Evolutionary conservation across 192 early-diverging fungal species (phyloP).

Genomic region (Dimargaris xerosporica): DNA sequence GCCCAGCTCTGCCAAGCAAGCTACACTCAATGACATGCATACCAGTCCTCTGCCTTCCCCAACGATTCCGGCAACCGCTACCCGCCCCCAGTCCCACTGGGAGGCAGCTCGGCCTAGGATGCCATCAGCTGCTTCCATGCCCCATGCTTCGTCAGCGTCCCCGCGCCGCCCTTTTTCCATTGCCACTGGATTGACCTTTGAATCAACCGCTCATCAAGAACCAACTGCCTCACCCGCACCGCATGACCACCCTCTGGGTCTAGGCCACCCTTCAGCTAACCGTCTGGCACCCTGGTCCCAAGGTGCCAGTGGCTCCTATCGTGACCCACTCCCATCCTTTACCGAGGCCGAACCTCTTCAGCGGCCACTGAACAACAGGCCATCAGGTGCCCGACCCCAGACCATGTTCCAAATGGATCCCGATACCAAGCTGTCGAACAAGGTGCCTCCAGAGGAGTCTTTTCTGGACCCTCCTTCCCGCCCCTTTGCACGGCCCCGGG

Average conservation of each 20-base stretch:
- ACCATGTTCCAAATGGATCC: slow-evolving; percentile 1
- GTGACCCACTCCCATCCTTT: background rate
- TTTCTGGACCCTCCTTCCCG: background rate
- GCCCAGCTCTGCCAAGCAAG: too few species aligned
- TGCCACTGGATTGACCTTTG: background rate
- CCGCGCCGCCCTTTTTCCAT: background rate
- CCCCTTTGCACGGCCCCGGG: background rate
- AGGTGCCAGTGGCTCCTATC: background rate
- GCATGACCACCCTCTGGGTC: background rate
- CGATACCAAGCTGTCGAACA: background rate
- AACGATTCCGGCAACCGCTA: too few species aligned
- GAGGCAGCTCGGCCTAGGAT: background rate
- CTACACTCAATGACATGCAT: too few species aligned
- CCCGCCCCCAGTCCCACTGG: background rate
- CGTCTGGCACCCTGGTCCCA: background rate
- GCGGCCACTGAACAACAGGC: background rate
- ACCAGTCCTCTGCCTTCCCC: too few species aligned
- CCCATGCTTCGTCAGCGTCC: background rate
- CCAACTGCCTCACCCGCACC: background rate
- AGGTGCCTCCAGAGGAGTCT: background rate
- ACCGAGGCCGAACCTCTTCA: too few species aligned
- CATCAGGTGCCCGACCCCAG: background rate
- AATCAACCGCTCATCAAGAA: background rate
- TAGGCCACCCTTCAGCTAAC: background rate
- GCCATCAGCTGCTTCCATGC: background rate